Evolutionary conservation across 1,139 yeast genomes (phyloP).

Genomic region (Kurtzmaniella quercitrusa): DNA sequence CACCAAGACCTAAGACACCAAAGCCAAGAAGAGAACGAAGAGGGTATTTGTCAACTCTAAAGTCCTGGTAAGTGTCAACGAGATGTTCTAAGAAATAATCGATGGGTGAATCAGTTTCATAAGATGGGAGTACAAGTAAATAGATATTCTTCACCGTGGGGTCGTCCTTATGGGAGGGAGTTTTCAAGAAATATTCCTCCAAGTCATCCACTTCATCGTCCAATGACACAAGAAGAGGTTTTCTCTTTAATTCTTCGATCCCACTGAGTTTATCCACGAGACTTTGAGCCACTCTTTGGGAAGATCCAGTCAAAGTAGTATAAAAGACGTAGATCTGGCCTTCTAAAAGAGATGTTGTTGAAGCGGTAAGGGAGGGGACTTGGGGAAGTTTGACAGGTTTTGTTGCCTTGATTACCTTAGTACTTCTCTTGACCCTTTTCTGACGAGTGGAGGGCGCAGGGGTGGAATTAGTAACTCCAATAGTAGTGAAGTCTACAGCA

Average conservation of each 20-base stretch:
- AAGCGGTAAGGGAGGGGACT: conserved; percentile 25
- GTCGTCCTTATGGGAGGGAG: conserved; percentile 41
- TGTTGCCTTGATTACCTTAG: conserved; percentile 38
- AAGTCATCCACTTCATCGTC: conserved; percentile 82
- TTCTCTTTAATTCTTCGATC: conserved; percentile 27
- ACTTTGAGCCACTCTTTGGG: conserved; percentile 62
- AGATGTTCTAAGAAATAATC: conserved; percentile 82
- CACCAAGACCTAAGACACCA: conserved; percentile 85
- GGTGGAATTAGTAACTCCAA: conserved; percentile 14
- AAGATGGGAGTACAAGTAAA: conserved; percentile 78
- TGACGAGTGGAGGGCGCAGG: background rate
- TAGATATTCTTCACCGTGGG: conserved; percentile 46
- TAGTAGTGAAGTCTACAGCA: conserved; percentile 40
- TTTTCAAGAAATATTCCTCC: conserved; percentile 73
- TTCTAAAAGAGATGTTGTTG: conserved; percentile 30
- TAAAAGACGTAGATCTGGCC: conserved; percentile 64
- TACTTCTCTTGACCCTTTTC: conserved; percentile 25
- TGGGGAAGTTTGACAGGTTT: conserved; percentile 18
- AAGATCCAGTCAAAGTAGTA: conserved; percentile 81
- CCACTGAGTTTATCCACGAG: conserved; percentile 33
- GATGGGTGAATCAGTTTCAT: conserved; percentile 88
- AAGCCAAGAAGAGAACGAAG: conserved; percentile 66
- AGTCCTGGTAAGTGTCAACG: conserved; percentile 77
- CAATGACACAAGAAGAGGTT: conserved; percentile 60
- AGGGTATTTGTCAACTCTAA: conserved; percentile 81